Evolutionary conservation across 2,329 filamentous ascomycete genomes (phyloP), one percentile per base, ranked within the genome.

Genomic region (Clarireedia hainanense): DNA sequence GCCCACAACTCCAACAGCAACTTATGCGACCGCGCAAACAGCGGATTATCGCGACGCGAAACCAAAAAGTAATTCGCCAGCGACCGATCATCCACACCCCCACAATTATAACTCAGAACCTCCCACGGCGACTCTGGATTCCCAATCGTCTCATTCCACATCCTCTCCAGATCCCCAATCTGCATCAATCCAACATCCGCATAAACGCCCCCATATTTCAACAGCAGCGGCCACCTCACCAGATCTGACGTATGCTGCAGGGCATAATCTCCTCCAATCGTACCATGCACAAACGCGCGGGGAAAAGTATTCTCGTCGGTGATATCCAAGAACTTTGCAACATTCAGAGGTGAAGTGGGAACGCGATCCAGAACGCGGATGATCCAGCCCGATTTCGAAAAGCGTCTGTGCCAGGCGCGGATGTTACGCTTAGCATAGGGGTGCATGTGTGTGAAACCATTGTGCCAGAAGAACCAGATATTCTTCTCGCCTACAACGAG

Each of bases 391-490:
- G 71, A 67, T 46, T 71, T 73, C 0, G 73, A 71, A 53, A 80
- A 73, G n/a, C 79, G 75, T 2, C 78, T 73, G 61, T 81, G 71
- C 74, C 78, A 82, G 51, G 76, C 71, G 42, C 77, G 72, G 27
- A 82, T 70, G 58, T 76, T 81, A 42, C 80, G 77, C 56, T 76
- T 69, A 4, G 75, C 71, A 64, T 80, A 81, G 0, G 72, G 70
- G 56, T 79, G 76, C 73, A 82, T 76, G 26, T 66, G 68, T 3
- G 60, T 45, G 61, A 74, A 77, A 27, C 79, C 79, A 3, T 68
- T 68, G 64, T 81, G 73, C 80, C 80, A 83, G 68, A 80, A 83
- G 63, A 80, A 79, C 73, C 78, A 83, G 26, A 82, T 69, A 48
- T 80, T 80, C 64, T 81, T 81, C 47, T 75, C 72, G 30, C 68